These are phyloP conservation scores for Nicotiana otophora DNA, from an alignment of 257 asterid species.

Conservation along the genomic window DNA sequence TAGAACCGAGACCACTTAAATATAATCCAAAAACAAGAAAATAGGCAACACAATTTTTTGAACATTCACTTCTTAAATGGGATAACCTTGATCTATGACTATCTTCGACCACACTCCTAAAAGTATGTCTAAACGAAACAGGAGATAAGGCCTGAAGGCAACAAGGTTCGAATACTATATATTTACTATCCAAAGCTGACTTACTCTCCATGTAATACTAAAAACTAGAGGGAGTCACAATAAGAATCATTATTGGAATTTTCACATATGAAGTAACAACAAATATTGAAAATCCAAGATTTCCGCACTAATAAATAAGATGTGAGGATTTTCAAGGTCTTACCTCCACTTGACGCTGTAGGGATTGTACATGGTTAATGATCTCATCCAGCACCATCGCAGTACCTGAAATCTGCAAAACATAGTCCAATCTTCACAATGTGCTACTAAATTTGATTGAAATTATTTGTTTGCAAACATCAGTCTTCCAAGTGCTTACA, in stretches of 20 bases:
- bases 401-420: constrained; percentile 78
- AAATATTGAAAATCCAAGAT: background rate
- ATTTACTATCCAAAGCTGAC: background rate
- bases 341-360: constrained; percentile 93
- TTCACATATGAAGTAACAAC: background rate
- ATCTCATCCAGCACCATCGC: constrained; percentile 94
- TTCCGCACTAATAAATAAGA: background rate
- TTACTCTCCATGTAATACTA: background rate
- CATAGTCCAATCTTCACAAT: background rate
- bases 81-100: background rate
- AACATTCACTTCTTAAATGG: background rate
- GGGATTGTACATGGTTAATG: constrained; percentile 80
- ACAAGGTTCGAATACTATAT: too few relatives aligned
- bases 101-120: background rate
- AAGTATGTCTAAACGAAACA: background rate
- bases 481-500: background rate
- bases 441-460: background rate
- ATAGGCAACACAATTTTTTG: background rate
- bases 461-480: background rate
- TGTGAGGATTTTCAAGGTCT: constrained; percentile 15
- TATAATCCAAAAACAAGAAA: background rate
- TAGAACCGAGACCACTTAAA: background rate
- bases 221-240: background rate
- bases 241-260: background rate
- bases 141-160: too few relatives aligned